phyloP scores from a whole-genome alignment of 2,329 filamentous ascomycete genomes.

The Cytospora leucostoma region DNA sequence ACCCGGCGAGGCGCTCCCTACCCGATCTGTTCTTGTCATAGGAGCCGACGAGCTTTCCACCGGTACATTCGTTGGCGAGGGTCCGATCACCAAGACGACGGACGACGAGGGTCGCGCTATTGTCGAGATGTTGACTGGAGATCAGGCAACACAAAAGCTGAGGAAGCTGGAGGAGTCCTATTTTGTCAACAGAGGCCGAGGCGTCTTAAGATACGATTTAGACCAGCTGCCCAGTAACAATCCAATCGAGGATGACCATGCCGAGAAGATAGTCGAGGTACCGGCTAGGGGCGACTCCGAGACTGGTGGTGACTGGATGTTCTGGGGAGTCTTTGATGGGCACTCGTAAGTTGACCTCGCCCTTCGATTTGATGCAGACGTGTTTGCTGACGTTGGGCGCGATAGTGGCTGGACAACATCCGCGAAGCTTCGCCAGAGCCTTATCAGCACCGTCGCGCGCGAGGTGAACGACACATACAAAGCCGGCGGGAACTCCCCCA shows the following conservation, averaged over 20 bases:
- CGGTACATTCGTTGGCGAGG: slow-evolving; percentile 80
- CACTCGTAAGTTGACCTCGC: slow-evolving; percentile 69
- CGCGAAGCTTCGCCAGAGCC: slow-evolving; percentile 86
- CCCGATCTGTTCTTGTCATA: slow-evolving; percentile 77
- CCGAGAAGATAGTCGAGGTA: slow-evolving; percentile 95
- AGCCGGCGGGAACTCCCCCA: slow-evolving; percentile 65
- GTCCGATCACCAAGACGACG: slow-evolving; percentile 83
- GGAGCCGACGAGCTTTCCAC: slow-evolving; percentile 90
- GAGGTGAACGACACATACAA: slow-evolving; percentile 94
- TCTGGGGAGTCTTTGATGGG: slow-evolving; percentile 98
- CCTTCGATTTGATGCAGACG: no score
- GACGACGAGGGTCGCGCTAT: slow-evolving; percentile 83
- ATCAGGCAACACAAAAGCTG: slow-evolving; percentile 88
- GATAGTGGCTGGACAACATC: slow-evolving; percentile 94
- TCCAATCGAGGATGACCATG: slow-evolving; percentile 97
- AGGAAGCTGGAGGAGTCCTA: slow-evolving; percentile 90
- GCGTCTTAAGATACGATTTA: slow-evolving; percentile 91
- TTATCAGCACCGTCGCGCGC: slow-evolving; percentile 89
- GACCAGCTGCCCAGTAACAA: slow-evolving; percentile 95
- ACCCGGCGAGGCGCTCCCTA: slow-evolving; percentile 46
- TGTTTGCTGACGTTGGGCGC: slow-evolving; percentile 31
- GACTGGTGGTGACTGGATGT: slow-evolving; percentile 90
- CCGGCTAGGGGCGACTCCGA: slow-evolving; percentile 57
- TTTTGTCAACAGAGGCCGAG: slow-evolving; percentile 82
- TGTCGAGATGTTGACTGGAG: slow-evolving; percentile 93